Conservation (phyloP, 176 grass and related monocot genomes). For the Aechmea fasciata region DNA sequence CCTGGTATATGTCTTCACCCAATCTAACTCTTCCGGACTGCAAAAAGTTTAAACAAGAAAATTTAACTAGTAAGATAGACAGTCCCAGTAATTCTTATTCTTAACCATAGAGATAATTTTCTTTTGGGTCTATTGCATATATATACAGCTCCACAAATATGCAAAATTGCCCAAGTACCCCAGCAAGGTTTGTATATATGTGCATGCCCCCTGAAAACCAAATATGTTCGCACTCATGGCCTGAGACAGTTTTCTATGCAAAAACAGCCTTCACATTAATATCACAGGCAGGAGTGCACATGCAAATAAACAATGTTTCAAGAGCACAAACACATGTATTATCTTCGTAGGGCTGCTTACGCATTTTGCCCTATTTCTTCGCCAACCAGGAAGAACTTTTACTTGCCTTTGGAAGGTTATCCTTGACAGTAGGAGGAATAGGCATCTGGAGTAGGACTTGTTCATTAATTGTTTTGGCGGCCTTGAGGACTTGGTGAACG, state of each 20-base stretch:
- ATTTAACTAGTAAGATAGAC: not conserved
- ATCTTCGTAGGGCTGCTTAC: no score
- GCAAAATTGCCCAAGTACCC: no score
- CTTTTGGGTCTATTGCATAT: no score
- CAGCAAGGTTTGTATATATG: no score
- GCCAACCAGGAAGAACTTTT: not conserved
- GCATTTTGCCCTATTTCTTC: no score
- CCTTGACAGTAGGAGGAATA: conserved; percentile 52
- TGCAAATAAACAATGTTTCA: not conserved
- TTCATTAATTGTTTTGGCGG: conserved; percentile 86
- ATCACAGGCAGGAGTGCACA: not conserved
- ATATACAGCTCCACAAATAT: no score
- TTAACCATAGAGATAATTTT: no score
- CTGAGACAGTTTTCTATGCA: no score
- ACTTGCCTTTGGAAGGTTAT: conserved; percentile 88
- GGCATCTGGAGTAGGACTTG: conserved; percentile 72
- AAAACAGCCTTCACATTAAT: no score
- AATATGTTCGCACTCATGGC: no score
- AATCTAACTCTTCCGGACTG: conserved; percentile 93
- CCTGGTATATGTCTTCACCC: conserved; percentile 72
- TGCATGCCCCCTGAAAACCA: no score
- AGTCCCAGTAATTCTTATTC: not conserved
- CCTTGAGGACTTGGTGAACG: conserved; percentile 91
- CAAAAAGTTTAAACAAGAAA: conserved; percentile 5
- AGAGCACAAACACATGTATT: no score